Evolutionary conservation across 331 rosid species (phyloP).

Genomic region (Pyracantha coccinea): DNA sequence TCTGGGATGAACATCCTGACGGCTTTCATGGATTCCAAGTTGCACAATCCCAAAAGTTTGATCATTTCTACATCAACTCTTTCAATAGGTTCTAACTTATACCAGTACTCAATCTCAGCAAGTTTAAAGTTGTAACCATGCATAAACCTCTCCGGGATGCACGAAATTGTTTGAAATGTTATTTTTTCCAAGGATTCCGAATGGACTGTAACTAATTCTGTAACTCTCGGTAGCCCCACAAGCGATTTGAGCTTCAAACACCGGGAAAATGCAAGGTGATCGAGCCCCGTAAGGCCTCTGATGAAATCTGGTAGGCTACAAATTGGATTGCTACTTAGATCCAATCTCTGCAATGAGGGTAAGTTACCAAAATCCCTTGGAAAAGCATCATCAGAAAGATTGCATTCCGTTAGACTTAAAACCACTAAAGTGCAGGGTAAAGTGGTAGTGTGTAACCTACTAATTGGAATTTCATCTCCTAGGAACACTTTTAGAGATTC

Average conservation of each 20-base stretch:
- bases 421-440: neutral
- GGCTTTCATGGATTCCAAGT: neutral
- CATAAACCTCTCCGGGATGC: neutral
- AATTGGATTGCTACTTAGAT: neutral
- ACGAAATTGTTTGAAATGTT: neutral
- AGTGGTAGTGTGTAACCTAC: neutral
- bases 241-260: neutral
- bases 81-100: neutral
- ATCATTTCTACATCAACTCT: neutral
- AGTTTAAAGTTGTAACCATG: neutral
- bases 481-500: neutral
- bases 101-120: neutral
- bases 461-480: neutral
- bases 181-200: neutral
- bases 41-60: neutral
- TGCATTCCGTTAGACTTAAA: neutral
- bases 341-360: neutral
- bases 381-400: neutral
- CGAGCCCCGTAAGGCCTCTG: neutral
- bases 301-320: neutral
- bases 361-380: neutral
- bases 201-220: rapidly evolving
- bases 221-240: neutral
- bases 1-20: neutral
- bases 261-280: neutral